Evolutionary conservation across 345 rosid genomes (phyloP).

Genomic region (Populus davidiana): DNA sequence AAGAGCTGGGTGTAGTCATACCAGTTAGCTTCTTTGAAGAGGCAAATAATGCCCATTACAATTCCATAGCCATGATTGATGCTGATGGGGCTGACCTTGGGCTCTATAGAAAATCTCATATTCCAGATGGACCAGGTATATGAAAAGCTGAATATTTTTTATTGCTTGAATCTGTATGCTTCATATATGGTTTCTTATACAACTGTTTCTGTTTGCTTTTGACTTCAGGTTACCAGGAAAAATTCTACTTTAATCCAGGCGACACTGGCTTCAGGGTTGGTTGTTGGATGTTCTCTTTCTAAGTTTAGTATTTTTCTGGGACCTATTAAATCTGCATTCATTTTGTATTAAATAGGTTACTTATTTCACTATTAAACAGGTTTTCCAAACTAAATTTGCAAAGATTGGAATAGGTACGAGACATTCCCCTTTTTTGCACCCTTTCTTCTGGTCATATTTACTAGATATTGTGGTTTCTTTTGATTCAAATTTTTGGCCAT

Average conservation of each 20-base stretch:
- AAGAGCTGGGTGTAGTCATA: constrained; percentile 81
- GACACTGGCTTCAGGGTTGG: constrained; percentile 94
- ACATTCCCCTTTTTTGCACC: not conserved
- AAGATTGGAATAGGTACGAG: constrained; percentile 88
- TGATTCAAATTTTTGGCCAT: not conserved
- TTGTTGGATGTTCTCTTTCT: constrained; percentile 1
- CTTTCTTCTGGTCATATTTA: not conserved
- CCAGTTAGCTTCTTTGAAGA: constrained; percentile 96
- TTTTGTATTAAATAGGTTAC: constrained; percentile 14
- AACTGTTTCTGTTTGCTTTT: not conserved
- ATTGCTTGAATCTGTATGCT: constrained; percentile 11
- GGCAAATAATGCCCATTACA: constrained; percentile 89
- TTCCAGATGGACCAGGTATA: constrained; percentile 96
- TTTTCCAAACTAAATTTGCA: constrained; percentile 78
- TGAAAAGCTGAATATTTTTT: constrained; percentile 8
- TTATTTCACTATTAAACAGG: constrained; percentile 46
- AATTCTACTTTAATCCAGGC: constrained; percentile 95
- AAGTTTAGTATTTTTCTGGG: not conserved
- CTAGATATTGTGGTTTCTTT: not conserved
- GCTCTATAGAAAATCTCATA: constrained; percentile 90
- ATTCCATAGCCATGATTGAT: constrained; percentile 81
- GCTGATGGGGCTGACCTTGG: constrained; percentile 95
- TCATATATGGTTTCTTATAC: constrained; percentile 9
- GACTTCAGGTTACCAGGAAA: constrained; percentile 82
- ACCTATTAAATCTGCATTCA: not conserved